These are phyloP conservation scores for Pyrus bretschneideri DNA, from an alignment of 306 rosid genomes.

Conservation along the genomic window DNA sequence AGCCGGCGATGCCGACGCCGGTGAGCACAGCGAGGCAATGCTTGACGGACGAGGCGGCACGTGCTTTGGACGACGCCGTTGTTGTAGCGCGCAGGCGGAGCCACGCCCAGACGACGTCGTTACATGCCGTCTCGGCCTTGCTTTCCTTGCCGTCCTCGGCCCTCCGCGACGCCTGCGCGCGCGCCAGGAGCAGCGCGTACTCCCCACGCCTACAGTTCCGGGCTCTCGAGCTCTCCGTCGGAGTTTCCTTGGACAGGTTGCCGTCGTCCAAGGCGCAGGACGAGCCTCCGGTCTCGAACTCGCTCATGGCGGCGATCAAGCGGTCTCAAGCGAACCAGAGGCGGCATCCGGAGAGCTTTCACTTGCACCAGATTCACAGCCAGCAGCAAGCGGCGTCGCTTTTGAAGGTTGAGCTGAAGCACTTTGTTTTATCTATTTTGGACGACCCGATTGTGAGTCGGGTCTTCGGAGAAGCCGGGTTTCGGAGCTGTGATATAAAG, in stretches of 20 bases:
- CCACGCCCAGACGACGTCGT: constrained; percentile 89
- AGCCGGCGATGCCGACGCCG: constrained; percentile 99
- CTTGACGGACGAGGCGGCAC: constrained; percentile 83
- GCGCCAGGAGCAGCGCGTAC: constrained; percentile 64
- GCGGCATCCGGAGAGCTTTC: constrained; percentile 81
- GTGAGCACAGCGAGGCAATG: constrained; percentile 89
- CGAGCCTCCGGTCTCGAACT: constrained; percentile 84
- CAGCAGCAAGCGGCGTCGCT: constrained; percentile 58
- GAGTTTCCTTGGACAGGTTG: constrained; percentile 78
- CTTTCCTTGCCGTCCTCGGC: constrained; percentile 54
- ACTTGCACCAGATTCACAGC: constrained; percentile 57
- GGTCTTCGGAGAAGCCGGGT: constrained; percentile 81
- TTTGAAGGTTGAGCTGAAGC: constrained; percentile 76
- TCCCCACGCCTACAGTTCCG: constrained; percentile 73
- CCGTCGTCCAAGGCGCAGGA: constrained; percentile 43
- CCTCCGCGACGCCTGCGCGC: constrained; percentile 76
- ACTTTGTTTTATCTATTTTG: constrained; percentile 77
- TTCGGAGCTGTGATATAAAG: constrained; percentile 73
- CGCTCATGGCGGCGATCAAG: constrained; percentile 95
- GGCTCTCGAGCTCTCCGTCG: constrained; percentile 81
- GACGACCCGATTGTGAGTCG: constrained; percentile 94
- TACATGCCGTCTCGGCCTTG: constrained; percentile 79
- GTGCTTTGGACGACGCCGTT: constrained; percentile 76
- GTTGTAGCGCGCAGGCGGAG: constrained; percentile 69
- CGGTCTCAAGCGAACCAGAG: constrained; percentile 93